Evolutionary conservation across 2,329 filamentous ascomycete genomes (phyloP), one percentile per base, ranked within the genome.

Genomic region (Ceratocystis harringtonii): DNA sequence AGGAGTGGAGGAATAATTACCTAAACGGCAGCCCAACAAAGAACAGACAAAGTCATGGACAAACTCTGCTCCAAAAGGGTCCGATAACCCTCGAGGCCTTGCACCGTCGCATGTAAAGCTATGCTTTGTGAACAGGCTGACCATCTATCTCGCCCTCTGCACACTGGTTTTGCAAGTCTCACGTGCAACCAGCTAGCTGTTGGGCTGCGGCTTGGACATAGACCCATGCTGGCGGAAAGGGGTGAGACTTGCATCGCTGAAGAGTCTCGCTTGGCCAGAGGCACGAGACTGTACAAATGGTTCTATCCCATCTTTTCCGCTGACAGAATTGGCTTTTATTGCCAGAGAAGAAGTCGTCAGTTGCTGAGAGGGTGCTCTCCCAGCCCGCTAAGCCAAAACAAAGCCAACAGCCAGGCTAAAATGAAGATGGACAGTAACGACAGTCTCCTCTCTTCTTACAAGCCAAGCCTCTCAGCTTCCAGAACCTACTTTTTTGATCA

Each of bases 61-160:
- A 36, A 36, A 36, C 8, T 10, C 8, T 8, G 32, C 32, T 7
- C 32, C 32, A 36, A 36, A 36, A 8, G 32, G 8, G 32, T 10
- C 10, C 32, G 32, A 36, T 36, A 36, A 36, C 70, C 71, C 68
- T 78, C 74, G 3, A 84, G 75, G 22, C 75, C 71, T 70, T 84
- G 81, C 41, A 81, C 81, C 36, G 80, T 79, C 25, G 79, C 72
- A 71, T 83, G 83, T 74, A 83, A 84, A 72, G 52, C 77, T 74
- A 1, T 81, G 80, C 71, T 84, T 83, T 25, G 78, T 81, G 69
- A 83, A 82, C 19, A 75, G 74, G 65, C 81, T 81, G 30, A 80
- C 78, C n/a, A 73, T 71, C 25, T 84, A 74, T 69, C 81, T 79
- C 43, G 70, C 69, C 30, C 80, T 76, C 69, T 80, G 76, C 8